Evolutionary conservation across 768 basidiomycete species (phyloP).

Genomic region (Termitomyces sp.): DNA sequence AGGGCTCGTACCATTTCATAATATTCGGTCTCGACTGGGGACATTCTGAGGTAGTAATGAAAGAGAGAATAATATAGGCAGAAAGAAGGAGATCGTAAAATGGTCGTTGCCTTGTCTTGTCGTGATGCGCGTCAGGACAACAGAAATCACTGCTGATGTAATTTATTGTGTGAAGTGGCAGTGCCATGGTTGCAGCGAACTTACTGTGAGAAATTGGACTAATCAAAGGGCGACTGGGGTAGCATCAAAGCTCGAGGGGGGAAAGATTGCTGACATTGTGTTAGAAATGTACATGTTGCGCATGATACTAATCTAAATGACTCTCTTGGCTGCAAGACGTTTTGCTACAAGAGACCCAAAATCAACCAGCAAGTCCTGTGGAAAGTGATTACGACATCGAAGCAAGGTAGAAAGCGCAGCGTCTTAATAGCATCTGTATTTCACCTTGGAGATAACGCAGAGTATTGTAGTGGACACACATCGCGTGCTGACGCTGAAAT

Average conservation of each 20-base stretch:
- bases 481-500: neutral
- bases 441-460: too few relatives aligned
- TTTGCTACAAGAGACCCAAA: neutral
- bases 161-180: neutral
- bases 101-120: slow-evolving; percentile 3
- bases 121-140: neutral
- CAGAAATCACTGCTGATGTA: slow-evolving; percentile 10
- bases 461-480: too few relatives aligned
- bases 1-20: slow-evolving; percentile 66
- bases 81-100: slow-evolving; percentile 8
- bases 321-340: neutral
- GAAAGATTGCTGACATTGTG: neutral
- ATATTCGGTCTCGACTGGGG: slow-evolving; percentile 88
- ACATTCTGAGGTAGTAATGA: slow-evolving; percentile 36
- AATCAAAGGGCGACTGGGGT: too few relatives aligned
- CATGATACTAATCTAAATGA: neutral
- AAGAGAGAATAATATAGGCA: slow-evolving; percentile 8
- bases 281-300: neutral
- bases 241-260: too few relatives aligned
- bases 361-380: neutral
- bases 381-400: neutral
- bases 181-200: too few relatives aligned
- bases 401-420: neutral
- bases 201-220: too few relatives aligned
- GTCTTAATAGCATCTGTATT: too few relatives aligned